Evolutionary conservation across 345 rosid species (phyloP), one percentile per base, ranked within the genome.

Genomic region (Acer negundo): DNA sequence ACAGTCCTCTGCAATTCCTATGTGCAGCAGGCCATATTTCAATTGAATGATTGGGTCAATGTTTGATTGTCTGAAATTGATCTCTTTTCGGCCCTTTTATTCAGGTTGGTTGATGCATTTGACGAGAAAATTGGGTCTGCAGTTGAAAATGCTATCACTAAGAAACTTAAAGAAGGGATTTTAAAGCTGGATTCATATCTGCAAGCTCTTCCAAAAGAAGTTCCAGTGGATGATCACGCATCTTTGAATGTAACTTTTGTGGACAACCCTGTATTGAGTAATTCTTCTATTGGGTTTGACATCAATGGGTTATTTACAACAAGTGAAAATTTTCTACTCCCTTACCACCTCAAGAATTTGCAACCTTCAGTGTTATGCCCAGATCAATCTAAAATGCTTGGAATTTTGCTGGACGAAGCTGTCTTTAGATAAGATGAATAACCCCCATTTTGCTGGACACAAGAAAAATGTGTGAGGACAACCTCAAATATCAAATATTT

Each of bases 91-190:
- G 10, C 26, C 7, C 62, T 64, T 61, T 75, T 63, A 72, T 59
- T 47, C 84, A 96, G 98, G 82, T 88, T 96, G 95, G 81, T 95
- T 20, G 86, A 96, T 90, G 99, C 99, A 26, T 92, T 92, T 84
- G 91, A 90, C 84, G 95, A 49, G 72, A 90, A 89, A 67, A 93
- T 93, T 63, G 86, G 86, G 42, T 81, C 97, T 66, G 93, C 94
- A 72, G 98, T 96, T 59, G 98, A 96, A 87, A 90, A 75, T 77
- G 89, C 98, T 5, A 91, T 96, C 70, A 58, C 92, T 55, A 87
- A 85, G 79, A 89, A 92, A 76, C 95, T 96, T 17, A 77, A 70
- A 76, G 93, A 96, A 78, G 97, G 94, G 78, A 89, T 91, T 69
- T 77, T 86, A 74, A 88, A 91, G 72, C 97, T 96, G 77, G 96